Percentiles rank a stretch among this genome's conserved stretches.
Conservation (phyloP, 2,329 filamentous ascomycete genomes). For the Phaeosphaeria sp. region DNA sequence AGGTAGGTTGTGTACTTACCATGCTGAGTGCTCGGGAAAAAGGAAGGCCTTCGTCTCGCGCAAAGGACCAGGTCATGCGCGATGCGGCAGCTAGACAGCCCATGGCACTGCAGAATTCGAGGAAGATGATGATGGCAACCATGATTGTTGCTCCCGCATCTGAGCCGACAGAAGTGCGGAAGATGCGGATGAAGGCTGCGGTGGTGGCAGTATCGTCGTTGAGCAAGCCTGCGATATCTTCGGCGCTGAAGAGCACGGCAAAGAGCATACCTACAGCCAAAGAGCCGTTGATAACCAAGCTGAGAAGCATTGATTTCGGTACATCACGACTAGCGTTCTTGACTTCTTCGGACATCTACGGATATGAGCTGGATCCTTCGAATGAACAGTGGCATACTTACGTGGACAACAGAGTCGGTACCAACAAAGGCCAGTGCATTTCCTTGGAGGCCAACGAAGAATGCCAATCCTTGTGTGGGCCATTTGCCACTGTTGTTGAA, state of each 20-base stretch:
- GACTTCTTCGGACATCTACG: constrained; percentile 49
- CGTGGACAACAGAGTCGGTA: constrained; percentile 49
- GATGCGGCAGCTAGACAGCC: constrained; percentile 52
- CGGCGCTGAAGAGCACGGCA: constrained; percentile 51
- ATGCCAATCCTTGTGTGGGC: constrained; percentile 53
- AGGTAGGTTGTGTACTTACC: constrained; percentile 29
- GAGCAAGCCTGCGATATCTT: constrained; percentile 33
- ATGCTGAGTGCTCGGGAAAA: constrained; percentile 42
- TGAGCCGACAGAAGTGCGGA: constrained; percentile 45
- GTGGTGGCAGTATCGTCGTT: constrained; percentile 20
- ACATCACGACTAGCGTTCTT: constrained; percentile 45
- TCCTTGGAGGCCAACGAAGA: constrained; percentile 52
- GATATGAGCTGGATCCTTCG: constrained; percentile 6
- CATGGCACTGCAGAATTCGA: constrained; percentile 52
- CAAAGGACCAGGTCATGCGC: constrained; percentile 54
- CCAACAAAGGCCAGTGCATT: constrained; percentile 49
- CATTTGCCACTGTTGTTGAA: constrained; percentile 58
- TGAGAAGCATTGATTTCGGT: constrained; percentile 53
- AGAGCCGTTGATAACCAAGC: constrained; percentile 50
- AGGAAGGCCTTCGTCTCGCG: constrained; percentile 52
- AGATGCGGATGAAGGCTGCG: constrained; percentile 60
- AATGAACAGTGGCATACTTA: constrained; percentile 17
- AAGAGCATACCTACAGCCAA: constrained; percentile 52
- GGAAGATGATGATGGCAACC: constrained; percentile 50
- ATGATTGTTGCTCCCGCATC: constrained; percentile 56